Evolutionary conservation across 768 basidiomycete genomes (phyloP).

Genomic region (Hypsizygus marmoreus): DNA sequence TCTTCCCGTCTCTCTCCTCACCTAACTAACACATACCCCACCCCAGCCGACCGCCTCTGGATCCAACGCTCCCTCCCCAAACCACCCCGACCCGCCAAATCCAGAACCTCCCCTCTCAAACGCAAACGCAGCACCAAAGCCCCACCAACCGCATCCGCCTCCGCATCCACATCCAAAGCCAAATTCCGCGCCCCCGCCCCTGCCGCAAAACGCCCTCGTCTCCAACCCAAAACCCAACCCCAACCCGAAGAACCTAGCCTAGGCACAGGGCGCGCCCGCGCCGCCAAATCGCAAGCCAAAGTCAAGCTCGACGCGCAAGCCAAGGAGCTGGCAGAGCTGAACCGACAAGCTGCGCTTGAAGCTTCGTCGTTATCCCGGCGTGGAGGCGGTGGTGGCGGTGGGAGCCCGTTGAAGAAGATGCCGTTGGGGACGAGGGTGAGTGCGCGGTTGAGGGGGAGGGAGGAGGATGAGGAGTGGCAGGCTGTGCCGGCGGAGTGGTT

Average conservation of each 20-base stretch:
- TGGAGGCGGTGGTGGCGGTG: background rate
- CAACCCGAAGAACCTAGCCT: conserved; percentile 6
- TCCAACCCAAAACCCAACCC: conserved; percentile 7
- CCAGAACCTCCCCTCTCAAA: conserved; percentile 34
- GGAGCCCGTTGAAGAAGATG: conserved; percentile 14
- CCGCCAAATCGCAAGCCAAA: conserved; percentile 74
- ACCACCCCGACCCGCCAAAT: conserved; percentile 36
- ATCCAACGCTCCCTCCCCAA: conserved; percentile 63
- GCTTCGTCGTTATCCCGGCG: background rate
- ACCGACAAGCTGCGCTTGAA: conserved; percentile 45
- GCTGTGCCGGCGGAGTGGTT: conserved; percentile 79
- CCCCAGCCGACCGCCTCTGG: conserved; percentile 79
- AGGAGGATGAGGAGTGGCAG: conserved; percentile 74
- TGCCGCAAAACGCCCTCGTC: conserved; percentile 23
- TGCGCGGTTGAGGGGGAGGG: conserved; percentile 62
- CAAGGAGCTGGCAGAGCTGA: conserved; percentile 64
- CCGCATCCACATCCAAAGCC: conserved; percentile 14
- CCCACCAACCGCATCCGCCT: no score
- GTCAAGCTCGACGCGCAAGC: conserved; percentile 68
- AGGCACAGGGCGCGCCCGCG: conserved; percentile 49
- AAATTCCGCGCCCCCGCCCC: conserved; percentile 13
- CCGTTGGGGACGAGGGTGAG: conserved; percentile 65
- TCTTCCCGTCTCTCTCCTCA: background rate
- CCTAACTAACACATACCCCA: conserved; percentile 8
- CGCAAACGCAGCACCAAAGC: conserved; percentile 34